A percentile compares a stretch with the other conserved stretches of the same genome.
These are phyloP conservation scores for Phytophthora hybrid DNA, from an alignment of 352 stramenopile species.

Conservation along the genomic window DNA sequence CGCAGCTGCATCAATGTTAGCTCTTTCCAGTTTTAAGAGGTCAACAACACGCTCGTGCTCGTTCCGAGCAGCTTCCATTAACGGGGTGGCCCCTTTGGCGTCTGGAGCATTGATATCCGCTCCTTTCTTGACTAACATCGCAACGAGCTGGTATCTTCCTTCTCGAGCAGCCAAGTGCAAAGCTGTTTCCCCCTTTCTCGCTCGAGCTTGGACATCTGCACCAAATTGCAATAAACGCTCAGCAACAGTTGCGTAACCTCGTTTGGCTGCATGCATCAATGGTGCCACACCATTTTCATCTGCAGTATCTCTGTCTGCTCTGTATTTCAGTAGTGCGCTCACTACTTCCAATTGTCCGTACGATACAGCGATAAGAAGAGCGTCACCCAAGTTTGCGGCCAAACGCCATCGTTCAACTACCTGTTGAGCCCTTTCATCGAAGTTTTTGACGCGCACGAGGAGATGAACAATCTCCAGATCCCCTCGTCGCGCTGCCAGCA, in stretches of 20 bases:
- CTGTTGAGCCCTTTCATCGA: background rate
- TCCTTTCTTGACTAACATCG: background rate
- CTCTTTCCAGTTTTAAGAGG: background rate
- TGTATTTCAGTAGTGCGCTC: background rate
- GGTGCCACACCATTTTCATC: background rate
- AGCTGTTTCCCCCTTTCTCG: background rate
- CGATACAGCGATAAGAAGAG: background rate
- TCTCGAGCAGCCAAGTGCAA: background rate
- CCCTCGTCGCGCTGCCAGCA: background rate
- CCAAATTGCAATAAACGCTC: background rate
- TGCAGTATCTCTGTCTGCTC: constrained; percentile 4
- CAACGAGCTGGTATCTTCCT: background rate
- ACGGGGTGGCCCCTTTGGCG: background rate
- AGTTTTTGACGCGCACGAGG: background rate
- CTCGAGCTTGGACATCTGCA: background rate
- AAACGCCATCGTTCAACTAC: background rate
- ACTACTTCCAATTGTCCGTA: constrained; percentile 3
- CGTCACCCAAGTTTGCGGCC: background rate
- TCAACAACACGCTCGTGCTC: background rate
- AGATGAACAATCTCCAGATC: constrained; percentile 4
- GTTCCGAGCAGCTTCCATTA: constrained; percentile 2
- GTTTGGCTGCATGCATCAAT: background rate
- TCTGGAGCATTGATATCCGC: background rate
- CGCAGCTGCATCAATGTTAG: background rate
- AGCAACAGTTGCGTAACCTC: background rate